phyloP scores from a whole-genome alignment of 1,139 yeast genomes.

The Pichia inconspicua region DNA sequence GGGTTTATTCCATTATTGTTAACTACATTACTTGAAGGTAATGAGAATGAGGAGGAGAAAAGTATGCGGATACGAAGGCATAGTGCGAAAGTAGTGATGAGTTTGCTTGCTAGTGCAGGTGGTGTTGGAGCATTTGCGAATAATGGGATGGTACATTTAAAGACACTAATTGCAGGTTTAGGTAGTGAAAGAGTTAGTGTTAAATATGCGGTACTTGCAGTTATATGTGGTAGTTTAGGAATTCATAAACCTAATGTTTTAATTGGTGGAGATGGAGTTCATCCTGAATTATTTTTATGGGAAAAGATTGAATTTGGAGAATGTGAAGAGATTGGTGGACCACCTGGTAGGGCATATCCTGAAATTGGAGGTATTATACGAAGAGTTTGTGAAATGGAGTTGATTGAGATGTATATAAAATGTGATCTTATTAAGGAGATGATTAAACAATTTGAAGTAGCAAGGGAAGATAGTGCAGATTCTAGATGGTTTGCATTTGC shows the following conservation, averaged over 20 bases:
- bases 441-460: not conserved
- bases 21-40: conserved; percentile 61
- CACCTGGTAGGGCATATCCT: not conserved
- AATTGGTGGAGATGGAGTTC: conserved; percentile 5
- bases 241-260: conserved; percentile 45
- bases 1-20: conserved; percentile 57
- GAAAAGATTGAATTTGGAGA: conserved; percentile 2
- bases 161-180: conserved; percentile 55
- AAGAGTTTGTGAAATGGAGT: not conserved
- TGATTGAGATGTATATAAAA: not conserved
- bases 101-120: conserved; percentile 24
- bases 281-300: conserved; percentile 9
- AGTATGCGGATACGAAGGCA: conserved; percentile 52
- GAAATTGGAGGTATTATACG: not conserved
- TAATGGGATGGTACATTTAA: conserved; percentile 49
- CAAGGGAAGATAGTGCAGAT: not conserved
- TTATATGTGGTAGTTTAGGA: conserved; percentile 60
- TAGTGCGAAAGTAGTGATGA: conserved; percentile 56
- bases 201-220: conserved; percentile 60
- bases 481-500: conserved; percentile 28
- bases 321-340: not conserved
- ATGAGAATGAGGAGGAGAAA: conserved; percentile 53
- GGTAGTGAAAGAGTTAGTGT: conserved; percentile 48
- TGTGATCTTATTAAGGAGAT: not conserved
- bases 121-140: conserved; percentile 48